A percentile compares a stretch with the other conserved stretches of the same genome.
These are phyloP conservation scores for Solanum hybrid DNA, from an alignment of 305 asterid species.

Conservation along the genomic window DNA sequence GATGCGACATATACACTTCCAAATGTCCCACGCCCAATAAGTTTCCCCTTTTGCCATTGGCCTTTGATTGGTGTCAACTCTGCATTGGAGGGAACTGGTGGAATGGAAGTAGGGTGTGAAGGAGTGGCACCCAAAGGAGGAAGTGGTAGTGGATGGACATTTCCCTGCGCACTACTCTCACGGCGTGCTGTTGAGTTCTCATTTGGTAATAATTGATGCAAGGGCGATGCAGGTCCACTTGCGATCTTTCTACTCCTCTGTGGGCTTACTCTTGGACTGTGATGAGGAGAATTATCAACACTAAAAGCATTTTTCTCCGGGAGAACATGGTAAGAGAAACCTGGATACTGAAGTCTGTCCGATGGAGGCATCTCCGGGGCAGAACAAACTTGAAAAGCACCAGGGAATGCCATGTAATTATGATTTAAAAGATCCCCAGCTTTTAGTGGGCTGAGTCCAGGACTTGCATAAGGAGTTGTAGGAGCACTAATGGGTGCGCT, in stretches of 20 bases:
- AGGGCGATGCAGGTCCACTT: conserved; percentile 15
- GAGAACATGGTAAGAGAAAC: conserved; percentile 19
- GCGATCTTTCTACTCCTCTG: conserved; percentile 7
- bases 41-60: conserved; percentile 66
- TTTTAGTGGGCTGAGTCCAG: conserved; percentile 34
- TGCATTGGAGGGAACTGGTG: conserved; percentile 18
- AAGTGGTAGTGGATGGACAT: conserved; percentile 50
- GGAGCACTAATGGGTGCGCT: conserved; percentile 37
- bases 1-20: conserved; percentile 63
- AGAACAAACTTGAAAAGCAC: conserved; percentile 59
- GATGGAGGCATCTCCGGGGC: conserved; percentile 48
- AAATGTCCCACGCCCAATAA: conserved; percentile 59
- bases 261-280: conserved; percentile 32
- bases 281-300: conserved; percentile 44
- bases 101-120: conserved; percentile 21
- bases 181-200: conserved; percentile 9
- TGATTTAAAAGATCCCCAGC: conserved; percentile 15
- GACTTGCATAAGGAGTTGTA: conserved; percentile 52
- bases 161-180: conserved; percentile 31
- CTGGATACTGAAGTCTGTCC: conserved; percentile 18
- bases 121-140: conserved; percentile 40
- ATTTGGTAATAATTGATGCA: not conserved
- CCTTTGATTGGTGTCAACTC: conserved; percentile 33
- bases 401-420: conserved; percentile 28
- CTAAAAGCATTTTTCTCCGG: conserved; percentile 25